A percentile compares a stretch with the other conserved stretches of the same genome.
phyloP scores from a whole-genome alignment of 805 yeast genomes.

The Pichia californica region DNA sequence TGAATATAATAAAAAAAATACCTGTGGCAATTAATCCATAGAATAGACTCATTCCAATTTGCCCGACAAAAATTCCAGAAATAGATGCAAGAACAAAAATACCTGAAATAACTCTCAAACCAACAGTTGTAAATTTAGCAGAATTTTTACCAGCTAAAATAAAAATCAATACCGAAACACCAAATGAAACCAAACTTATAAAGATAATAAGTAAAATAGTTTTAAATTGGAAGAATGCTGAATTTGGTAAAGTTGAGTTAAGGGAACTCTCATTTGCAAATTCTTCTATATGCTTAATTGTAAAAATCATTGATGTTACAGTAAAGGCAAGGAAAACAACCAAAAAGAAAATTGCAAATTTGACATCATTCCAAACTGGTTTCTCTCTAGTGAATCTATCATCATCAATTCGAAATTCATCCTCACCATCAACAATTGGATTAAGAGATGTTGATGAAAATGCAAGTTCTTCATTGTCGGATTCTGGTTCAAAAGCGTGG shows the following conservation, averaged over 20 bases:
- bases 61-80: neutral
- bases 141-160: conserved; percentile 61
- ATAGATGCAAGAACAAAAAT: conserved; percentile 32
- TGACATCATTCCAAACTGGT: conserved; percentile 66
- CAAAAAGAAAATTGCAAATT: conserved; percentile 41
- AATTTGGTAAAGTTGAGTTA: conserved; percentile 2
- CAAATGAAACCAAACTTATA: conserved; percentile 52
- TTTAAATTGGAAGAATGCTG: conserved; percentile 4
- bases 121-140: conserved; percentile 56
- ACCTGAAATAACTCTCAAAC: conserved; percentile 65
- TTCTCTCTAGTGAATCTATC: conserved; percentile 60
- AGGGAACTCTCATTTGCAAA: conserved; percentile 4
- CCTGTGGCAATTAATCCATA: conserved; percentile 33
- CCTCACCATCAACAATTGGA: neutral
- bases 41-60: neutral
- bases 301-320: conserved; percentile 6
- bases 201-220: conserved; percentile 57
- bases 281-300: conserved; percentile 5
- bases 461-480: neutral
- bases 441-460: too few species aligned
- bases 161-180: conserved; percentile 51
- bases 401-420: conserved; percentile 26
- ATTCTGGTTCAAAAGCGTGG: too few species aligned
- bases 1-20: conserved; percentile 50
- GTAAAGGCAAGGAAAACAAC: conserved; percentile 3